phyloP scores from a whole-genome alignment of 148 eudicot genomes.

The Pharnaceum exiguum region DNA sequence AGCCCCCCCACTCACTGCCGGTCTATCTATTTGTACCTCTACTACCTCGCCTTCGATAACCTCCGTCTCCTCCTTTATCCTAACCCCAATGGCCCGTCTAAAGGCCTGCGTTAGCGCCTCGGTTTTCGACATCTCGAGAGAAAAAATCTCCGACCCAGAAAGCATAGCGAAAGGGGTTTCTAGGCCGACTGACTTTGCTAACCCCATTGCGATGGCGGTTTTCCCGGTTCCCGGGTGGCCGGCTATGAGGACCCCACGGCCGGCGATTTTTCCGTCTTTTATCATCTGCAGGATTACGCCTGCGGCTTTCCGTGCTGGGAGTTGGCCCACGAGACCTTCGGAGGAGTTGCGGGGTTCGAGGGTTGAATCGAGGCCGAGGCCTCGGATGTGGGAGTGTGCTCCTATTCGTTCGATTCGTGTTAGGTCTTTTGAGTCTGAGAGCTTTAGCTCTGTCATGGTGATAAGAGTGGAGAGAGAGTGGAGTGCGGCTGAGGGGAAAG shows the following conservation, averaged over 20 bases:
- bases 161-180: slow-evolving; percentile 91
- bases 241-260: slow-evolving; percentile 85
- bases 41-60: slow-evolving; percentile 90
- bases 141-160: slow-evolving; percentile 87
- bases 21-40: slow-evolving; percentile 74
- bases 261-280: slow-evolving; percentile 81
- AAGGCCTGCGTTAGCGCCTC: slow-evolving; percentile 93
- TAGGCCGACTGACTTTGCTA: slow-evolving; percentile 72
- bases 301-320: slow-evolving; percentile 81
- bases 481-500: no score
- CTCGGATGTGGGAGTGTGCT: slow-evolving; percentile 96
- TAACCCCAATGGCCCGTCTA: slow-evolving; percentile 69
- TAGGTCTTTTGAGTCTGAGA: slow-evolving; percentile 76
- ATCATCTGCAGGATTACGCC: slow-evolving; percentile 96
- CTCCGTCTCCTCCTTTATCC: slow-evolving; percentile 89
- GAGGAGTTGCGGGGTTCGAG: slow-evolving; percentile 75
- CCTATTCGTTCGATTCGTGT: slow-evolving; percentile 93
- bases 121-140: slow-evolving; percentile 89
- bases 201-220: slow-evolving; percentile 98
- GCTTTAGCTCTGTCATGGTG: slow-evolving; percentile 78
- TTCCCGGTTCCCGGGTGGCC: slow-evolving; percentile 98
- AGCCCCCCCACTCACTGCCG: slow-evolving; percentile 62
- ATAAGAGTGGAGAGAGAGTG: no score
- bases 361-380: slow-evolving; percentile 84
- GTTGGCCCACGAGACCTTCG: slow-evolving; percentile 94